A percentile compares a stretch with the other conserved stretches of the same genome.
Evolutionary conservation across 108 stramenopile genomes (phyloP).

Genomic region (Fragilaria crotonensis): DNA sequence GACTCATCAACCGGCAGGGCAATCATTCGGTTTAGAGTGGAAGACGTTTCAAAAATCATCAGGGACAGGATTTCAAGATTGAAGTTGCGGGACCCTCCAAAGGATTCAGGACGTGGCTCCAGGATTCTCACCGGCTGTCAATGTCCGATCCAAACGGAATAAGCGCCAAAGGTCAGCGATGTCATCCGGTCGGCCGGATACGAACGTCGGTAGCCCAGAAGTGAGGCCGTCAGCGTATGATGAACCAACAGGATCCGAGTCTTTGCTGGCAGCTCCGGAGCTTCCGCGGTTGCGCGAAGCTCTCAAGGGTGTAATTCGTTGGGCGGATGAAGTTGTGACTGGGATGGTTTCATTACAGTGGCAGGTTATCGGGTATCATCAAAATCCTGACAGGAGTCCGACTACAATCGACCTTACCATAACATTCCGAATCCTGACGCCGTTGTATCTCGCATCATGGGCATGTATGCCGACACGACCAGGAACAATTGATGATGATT

Average conservation of each 20-base stretch:
- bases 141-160: conserved; percentile 78
- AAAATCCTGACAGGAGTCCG: conserved; percentile 33
- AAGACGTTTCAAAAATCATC: conserved; percentile 89
- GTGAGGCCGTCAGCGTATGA: background rate
- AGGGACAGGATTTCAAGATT: conserved; percentile 69
- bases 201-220: background rate
- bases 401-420: conserved; percentile 51
- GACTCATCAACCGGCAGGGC: conserved; percentile 27
- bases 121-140: conserved; percentile 53
- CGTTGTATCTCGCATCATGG: conserved; percentile 25
- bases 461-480: conserved; percentile 31
- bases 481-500: conserved; percentile 24
- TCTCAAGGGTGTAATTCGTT: conserved; percentile 34
- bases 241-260: background rate
- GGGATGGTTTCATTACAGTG: conserved; percentile 48
- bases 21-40: conserved; percentile 59
- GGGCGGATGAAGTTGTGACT: conserved; percentile 57
- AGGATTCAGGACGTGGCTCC: conserved; percentile 58
- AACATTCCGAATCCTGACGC: conserved; percentile 56
- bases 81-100: conserved; percentile 42
- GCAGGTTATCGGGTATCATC: conserved; percentile 56
- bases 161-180: conserved; percentile 29
- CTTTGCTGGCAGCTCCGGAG: conserved; percentile 5
- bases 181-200: too few species aligned
- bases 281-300: conserved; percentile 27